These are phyloP conservation scores for Rhodotorula kratochvilovae DNA, from an alignment of 768 basidiomycete species.

Conservation along the genomic window DNA sequence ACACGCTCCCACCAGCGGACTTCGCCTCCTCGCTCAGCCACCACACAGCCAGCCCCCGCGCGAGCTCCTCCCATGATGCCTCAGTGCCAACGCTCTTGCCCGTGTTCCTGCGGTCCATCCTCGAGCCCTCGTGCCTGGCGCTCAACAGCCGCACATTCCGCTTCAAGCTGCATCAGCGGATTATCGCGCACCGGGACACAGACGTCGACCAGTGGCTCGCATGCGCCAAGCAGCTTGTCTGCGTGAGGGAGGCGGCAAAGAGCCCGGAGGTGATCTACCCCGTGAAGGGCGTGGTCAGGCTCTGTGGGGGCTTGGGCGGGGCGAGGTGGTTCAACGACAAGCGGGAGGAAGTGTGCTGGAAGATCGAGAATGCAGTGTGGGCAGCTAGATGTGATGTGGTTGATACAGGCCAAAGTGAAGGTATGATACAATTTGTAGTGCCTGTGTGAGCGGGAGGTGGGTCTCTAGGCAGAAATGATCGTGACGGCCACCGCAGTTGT, in stretches of 20 bases:
- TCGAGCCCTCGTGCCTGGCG: not conserved
- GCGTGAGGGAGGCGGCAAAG: not conserved
- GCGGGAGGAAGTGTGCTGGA: slow-evolving; percentile 22
- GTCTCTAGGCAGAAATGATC: too few relatives aligned
- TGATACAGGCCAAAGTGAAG: not conserved
- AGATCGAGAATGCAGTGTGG: not conserved
- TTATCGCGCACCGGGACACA: slow-evolving; percentile 21
- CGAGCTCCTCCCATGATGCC: slow-evolving; percentile 19
- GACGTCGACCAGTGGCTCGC: slow-evolving; percentile 24
- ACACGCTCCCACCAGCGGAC: slow-evolving; percentile 19
- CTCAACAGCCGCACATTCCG: slow-evolving; percentile 6
- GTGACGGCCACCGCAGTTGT: too few relatives aligned
- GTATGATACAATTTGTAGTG: too few relatives aligned
- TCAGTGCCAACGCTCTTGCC: slow-evolving; percentile 18
- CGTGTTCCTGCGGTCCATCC: slow-evolving; percentile 12
- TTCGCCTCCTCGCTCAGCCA: slow-evolving; percentile 15
- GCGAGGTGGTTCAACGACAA: slow-evolving; percentile 7
- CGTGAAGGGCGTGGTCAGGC: slow-evolving; percentile 6
- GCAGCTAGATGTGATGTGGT: not conserved
- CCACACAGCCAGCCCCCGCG: slow-evolving; percentile 4
- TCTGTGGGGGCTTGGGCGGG: not conserved
- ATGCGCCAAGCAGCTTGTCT: slow-evolving; percentile 28
- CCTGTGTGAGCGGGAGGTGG: too few relatives aligned
- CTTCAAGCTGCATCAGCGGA: slow-evolving; percentile 8
- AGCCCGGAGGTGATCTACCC: slow-evolving; percentile 15